These are phyloP conservation scores for Neurospora tetraspora DNA, from an alignment of 495 filamentous ascomycete species.

Conservation along the genomic window DNA sequence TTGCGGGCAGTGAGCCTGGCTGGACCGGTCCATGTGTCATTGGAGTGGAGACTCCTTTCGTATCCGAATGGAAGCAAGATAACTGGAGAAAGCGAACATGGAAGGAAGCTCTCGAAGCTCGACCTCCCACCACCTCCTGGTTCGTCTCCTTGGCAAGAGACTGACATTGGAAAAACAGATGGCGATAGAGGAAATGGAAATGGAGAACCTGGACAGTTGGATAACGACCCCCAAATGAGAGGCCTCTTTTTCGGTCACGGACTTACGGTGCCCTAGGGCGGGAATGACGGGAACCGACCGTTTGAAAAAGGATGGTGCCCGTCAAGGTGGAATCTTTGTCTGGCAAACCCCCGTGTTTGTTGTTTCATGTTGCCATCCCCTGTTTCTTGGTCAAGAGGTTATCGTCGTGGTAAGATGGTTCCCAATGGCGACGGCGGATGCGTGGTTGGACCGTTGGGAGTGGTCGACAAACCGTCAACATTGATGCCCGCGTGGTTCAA, in stretches of 20 bases:
- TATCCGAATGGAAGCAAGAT: background rate
- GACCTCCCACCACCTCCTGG: background rate
- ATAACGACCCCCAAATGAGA: background rate
- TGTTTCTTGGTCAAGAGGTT: background rate
- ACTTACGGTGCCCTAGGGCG: background rate
- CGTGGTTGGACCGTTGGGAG: background rate
- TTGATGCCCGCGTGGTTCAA: background rate
- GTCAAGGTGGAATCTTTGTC: slow-evolving; percentile 1
- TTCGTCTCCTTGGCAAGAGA: background rate
- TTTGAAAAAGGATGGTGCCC: background rate
- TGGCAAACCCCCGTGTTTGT: slow-evolving; percentile 3
- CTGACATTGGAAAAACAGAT: background rate
- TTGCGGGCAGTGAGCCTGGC: background rate
- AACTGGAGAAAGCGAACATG: background rate
- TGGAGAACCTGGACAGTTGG: background rate
- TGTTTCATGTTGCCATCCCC: slow-evolving; percentile 3
- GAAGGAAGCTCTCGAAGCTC: background rate
- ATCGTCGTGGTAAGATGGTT: background rate
- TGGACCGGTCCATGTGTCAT: background rate
- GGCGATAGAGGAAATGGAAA: background rate
- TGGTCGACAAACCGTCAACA: background rate
- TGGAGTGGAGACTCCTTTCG: background rate
- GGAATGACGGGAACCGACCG: background rate
- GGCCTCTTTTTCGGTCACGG: background rate
- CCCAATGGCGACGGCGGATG: background rate